These are phyloP conservation scores for Phaeosphaeriaceae sp. DNA, from an alignment of 2,329 filamentous ascomycete species.

Conservation along the genomic window DNA sequence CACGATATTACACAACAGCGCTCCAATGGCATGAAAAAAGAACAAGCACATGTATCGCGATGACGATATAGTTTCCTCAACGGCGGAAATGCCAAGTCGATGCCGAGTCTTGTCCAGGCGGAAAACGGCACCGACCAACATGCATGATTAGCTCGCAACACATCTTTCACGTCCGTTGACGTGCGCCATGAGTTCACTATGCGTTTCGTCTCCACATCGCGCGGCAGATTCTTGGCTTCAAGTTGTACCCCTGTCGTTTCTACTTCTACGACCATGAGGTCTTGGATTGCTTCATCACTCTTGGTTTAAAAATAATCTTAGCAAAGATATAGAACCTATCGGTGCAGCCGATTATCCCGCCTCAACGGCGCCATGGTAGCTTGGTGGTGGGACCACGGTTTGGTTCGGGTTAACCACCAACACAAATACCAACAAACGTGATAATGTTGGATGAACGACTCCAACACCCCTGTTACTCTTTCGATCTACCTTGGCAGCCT, in stretches of 20 bases:
- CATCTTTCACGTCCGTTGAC: conserved; percentile 21
- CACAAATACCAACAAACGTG: conserved; percentile 6
- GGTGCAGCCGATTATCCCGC: conserved; percentile 1
- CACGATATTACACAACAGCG: not conserved
- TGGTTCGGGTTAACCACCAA: not conserved
- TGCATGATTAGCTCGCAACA: conserved; percentile 25
- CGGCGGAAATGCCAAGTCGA: conserved; percentile 29
- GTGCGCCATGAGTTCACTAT: conserved; percentile 33
- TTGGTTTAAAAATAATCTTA: conserved; percentile 11
- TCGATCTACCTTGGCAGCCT: conserved; percentile 21
- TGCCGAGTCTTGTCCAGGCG: conserved; percentile 34
- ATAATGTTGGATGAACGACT: conserved; percentile 12
- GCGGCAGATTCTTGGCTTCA: conserved; percentile 33
- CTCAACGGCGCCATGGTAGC: conserved; percentile 1
- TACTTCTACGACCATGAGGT: too few species aligned
- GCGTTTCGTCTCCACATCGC: conserved; percentile 19
- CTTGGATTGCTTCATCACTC: not conserved
- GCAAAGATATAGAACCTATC: conserved; percentile 2
- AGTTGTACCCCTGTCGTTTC: not conserved
- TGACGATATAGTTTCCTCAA: not conserved
- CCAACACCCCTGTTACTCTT: conserved; percentile 13
- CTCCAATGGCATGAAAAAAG: not conserved
- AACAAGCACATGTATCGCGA: too few species aligned
- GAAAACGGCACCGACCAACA: conserved; percentile 27
- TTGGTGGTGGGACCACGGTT: conserved; percentile 1